phyloP scores from a whole-genome alignment of 257 asterid genomes.

The Nemophila menziesii region DNA sequence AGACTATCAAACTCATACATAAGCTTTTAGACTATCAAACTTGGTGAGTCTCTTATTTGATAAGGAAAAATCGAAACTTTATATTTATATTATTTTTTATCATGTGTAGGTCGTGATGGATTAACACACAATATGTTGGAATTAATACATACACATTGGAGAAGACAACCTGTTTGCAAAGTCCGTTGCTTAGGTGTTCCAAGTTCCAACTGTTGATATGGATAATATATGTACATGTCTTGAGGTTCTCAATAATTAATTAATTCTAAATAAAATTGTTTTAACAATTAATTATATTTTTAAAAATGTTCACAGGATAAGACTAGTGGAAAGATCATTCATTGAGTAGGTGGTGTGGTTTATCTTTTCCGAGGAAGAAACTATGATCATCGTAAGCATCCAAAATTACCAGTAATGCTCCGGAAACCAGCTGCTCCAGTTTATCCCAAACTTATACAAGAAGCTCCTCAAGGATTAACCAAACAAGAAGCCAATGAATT shows the following conservation, averaged over 20 bases:
- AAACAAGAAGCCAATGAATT: conserved; percentile 74
- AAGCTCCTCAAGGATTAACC: conserved; percentile 85
- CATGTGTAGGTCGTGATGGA: conserved; percentile 97
- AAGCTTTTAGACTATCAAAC: too few species aligned
- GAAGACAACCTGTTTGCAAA: conserved; percentile 83
- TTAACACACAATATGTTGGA: conserved; percentile 98
- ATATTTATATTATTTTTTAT: too few species aligned
- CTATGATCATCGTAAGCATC: conserved; percentile 63
- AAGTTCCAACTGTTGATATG: conserved; percentile 94
- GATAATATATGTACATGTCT: conserved; percentile 71
- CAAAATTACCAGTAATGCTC: conserved; percentile 76
- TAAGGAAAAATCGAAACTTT: too few species aligned
- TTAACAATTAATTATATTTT: too few species aligned
- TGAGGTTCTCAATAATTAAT: conserved; percentile 85
- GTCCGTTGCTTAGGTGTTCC: conserved; percentile 98
- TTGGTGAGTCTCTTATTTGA: too few species aligned
- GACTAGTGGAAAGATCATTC: conserved; percentile 74
- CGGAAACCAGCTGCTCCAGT: conserved; percentile 99
- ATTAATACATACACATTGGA: conserved; percentile 94
- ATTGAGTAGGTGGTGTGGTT: conserved; percentile 72
- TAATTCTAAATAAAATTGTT: too few species aligned
- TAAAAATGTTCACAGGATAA: conserved; percentile 41
- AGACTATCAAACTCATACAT: too few species aligned
- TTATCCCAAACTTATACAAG: conserved; percentile 96
- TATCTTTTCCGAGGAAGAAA: conserved; percentile 92